phyloP scores from a whole-genome alignment of 2,329 filamentous ascomycete genomes.

The Pseudocercospora fuligena region DNA sequence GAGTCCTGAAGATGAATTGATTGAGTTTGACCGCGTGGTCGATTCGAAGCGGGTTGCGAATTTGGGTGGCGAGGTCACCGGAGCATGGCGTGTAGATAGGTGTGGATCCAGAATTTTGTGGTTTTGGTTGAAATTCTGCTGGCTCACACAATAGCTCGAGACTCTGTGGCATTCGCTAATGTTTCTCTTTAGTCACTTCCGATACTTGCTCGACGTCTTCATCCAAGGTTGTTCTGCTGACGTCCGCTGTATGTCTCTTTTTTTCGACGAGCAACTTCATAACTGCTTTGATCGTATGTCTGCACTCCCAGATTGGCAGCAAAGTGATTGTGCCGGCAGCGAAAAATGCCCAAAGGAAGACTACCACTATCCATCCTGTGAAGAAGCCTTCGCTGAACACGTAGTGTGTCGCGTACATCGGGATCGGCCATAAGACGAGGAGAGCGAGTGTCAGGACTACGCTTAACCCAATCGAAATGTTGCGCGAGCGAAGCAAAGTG shows the following conservation, averaged over 20 bases:
- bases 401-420: slow-evolving; percentile 53
- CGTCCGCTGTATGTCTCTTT: background rate
- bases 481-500: slow-evolving; percentile 55
- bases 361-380: slow-evolving; percentile 51
- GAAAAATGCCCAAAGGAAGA: slow-evolving; percentile 49
- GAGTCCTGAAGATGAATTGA: background rate
- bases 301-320: slow-evolving; percentile 33
- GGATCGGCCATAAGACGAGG: slow-evolving; percentile 56
- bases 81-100: background rate
- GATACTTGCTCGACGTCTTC: background rate
- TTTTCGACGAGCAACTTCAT: background rate
- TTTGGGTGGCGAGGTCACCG: background rate
- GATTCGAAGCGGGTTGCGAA: background rate
- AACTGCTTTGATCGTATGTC: slow-evolving; percentile 17
- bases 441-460: slow-evolving; percentile 63
- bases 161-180: background rate
- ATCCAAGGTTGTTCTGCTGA: background rate
- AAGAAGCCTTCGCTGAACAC: slow-evolving; percentile 56
- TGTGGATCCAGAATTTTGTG: background rate
- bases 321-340: slow-evolving; percentile 31
- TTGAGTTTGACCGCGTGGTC: background rate
- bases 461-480: slow-evolving; percentile 39
- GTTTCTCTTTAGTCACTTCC: background rate
- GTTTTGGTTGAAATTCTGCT: background rate
- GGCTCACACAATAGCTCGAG: background rate